A percentile compares a stretch with the other conserved stretches of the same genome.
Conservation (phyloP, 257 asterid species). For the Cruciata laevipes region DNA sequence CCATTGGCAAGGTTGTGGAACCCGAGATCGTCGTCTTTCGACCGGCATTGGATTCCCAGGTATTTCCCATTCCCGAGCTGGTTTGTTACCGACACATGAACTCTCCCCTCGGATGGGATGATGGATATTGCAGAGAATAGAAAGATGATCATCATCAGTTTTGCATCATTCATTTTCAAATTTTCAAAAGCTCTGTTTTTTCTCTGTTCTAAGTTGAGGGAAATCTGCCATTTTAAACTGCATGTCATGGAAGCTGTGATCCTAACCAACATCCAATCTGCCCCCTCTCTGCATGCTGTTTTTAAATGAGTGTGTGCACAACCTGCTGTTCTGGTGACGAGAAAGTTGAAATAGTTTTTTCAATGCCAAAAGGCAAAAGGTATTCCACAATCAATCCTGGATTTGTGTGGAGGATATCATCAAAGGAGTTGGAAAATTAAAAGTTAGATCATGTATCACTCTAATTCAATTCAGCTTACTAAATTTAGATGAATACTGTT, state of each 20-base stretch:
- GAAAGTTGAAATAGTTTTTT: no score
- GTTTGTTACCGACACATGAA: constrained; percentile 1
- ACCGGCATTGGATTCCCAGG: constrained; percentile 12
- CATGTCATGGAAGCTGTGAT: background rate
- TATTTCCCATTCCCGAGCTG: background rate
- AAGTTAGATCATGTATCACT: no score
- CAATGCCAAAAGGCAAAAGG: no score
- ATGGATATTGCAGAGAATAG: background rate
- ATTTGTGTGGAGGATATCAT: no score
- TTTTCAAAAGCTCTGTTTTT: background rate
- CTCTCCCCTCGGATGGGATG: background rate
- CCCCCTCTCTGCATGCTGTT: background rate
- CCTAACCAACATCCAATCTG: background rate
- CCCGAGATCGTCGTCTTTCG: constrained; percentile 12
- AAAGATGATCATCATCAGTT: background rate
- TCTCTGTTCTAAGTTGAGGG: background rate
- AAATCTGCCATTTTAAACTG: no score
- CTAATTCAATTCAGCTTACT: no score
- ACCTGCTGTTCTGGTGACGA: no score
- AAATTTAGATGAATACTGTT: no score
- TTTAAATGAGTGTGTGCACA: no score
- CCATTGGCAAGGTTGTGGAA: background rate
- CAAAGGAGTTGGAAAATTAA: no score
- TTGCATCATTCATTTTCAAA: background rate
- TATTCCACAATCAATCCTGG: no score